Evolutionary conservation across 2,329 filamentous ascomycete species (phyloP).

Genomic region (Thelonectria blattea): DNA sequence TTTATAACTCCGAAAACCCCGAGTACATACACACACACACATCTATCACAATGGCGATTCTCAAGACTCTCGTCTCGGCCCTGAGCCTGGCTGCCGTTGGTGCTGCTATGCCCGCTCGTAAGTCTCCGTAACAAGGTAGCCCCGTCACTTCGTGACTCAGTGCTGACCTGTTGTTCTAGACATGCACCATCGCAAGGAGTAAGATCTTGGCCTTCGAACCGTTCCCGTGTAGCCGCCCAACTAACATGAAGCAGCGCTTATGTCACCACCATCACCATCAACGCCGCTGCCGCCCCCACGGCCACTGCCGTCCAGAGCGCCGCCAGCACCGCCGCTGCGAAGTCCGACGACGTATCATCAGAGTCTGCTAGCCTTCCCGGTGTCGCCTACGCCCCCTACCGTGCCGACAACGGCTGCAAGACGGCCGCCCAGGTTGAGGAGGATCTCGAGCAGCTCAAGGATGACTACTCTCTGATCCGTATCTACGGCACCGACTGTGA

Average conservation of each 20-base stretch:
- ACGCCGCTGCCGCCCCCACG: background rate
- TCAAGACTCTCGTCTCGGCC: conserved; percentile 32
- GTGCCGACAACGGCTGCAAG: conserved; percentile 68
- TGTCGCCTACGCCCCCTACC: conserved; percentile 58
- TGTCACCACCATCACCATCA: conserved; percentile 29
- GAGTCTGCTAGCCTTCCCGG: conserved; percentile 43
- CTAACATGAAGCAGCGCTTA: background rate
- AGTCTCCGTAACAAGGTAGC: conserved; percentile 4
- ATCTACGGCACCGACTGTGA: conserved; percentile 83
- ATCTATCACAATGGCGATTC: conserved; percentile 28
- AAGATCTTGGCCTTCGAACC: conserved; percentile 3
- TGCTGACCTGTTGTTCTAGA: background rate
- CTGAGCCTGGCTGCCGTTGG: conserved; percentile 32
- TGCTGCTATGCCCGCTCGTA: conserved; percentile 35
- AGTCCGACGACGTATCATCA: conserved; percentile 10
- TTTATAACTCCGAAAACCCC: background rate
- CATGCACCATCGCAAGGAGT: conserved; percentile 20
- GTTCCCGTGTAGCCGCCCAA: background rate
- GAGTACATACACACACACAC: background rate
- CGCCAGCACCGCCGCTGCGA: conserved; percentile 15
- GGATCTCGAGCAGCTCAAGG: conserved; percentile 65
- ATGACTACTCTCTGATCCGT: conserved; percentile 68
- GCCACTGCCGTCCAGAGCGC: background rate
- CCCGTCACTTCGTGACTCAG: background rate
- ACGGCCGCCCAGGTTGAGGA: conserved; percentile 62